Percentiles rank a stretch among this genome's conserved stretches.
These are phyloP conservation scores for Trametes meyenii DNA, from an alignment of 768 basidiomycete species.

Conservation along the genomic window DNA sequence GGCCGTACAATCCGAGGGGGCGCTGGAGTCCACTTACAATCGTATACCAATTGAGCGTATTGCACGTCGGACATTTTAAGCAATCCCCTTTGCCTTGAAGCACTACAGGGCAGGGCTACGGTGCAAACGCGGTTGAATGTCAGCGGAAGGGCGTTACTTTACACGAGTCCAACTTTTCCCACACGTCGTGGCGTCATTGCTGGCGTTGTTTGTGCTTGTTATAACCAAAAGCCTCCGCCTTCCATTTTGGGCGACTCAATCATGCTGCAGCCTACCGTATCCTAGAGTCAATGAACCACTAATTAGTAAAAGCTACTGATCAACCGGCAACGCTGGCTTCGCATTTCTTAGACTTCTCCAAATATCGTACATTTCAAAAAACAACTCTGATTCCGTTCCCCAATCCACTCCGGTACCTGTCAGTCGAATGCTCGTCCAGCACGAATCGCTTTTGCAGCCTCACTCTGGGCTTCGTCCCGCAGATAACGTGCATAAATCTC, in stretches of 20 bases:
- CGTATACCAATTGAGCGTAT: conserved; percentile 3
- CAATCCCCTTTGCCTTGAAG: background rate
- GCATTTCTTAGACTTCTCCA: no score
- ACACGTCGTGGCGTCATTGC: conserved; percentile 1
- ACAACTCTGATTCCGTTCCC: no score
- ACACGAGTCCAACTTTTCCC: background rate
- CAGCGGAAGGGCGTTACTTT: background rate
- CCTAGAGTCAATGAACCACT: background rate
- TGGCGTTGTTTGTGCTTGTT: conserved; percentile 9
- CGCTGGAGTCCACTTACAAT: conserved; percentile 1
- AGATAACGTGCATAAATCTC: conserved; percentile 59
- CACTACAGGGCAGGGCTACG: background rate
- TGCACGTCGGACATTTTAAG: background rate
- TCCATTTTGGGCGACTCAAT: background rate
- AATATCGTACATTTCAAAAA: no score
- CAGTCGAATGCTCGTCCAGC: conserved; percentile 21
- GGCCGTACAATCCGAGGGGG: background rate
- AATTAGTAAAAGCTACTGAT: no score
- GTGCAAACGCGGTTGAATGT: background rate
- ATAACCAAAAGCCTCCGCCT: conserved; percentile 9
- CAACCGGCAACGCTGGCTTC: no score
- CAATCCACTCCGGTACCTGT: no score
- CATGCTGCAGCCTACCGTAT: no score
- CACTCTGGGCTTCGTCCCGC: conserved; percentile 47
- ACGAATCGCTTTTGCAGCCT: conserved; percentile 33